phyloP scores from a whole-genome alignment of 345 rosid genomes.

The Anacardium occidentale region DNA sequence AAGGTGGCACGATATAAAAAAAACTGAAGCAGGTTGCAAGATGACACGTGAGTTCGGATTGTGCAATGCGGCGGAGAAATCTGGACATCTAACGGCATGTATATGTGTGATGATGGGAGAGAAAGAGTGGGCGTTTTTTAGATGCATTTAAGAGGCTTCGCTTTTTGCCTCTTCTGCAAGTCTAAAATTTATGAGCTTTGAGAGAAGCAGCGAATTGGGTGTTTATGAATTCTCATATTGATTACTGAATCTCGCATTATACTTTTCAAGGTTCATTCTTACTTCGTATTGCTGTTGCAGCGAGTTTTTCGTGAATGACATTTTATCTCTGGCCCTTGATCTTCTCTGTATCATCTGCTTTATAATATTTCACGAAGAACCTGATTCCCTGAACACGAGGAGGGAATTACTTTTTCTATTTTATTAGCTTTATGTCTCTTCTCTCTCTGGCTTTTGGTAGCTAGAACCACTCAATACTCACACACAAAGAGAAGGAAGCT shows the following conservation, averaged over 20 bases:
- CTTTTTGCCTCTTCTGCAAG: constrained; percentile 46
- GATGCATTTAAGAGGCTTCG: constrained; percentile 47
- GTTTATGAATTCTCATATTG: no score
- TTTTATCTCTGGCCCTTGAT: not conserved
- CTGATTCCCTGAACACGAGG: constrained; percentile 82
- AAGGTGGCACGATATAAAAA: not conserved
- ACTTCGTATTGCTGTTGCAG: not conserved
- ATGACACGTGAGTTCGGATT: constrained; percentile 21
- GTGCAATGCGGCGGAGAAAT: not conserved
- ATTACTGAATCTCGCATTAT: no score
- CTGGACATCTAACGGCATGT: constrained; percentile 28
- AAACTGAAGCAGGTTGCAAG: not conserved
- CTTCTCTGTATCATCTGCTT: constrained; percentile 22
- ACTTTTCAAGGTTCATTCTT: not conserved
- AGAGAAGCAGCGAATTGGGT: constrained; percentile 11
- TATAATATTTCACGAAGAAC: constrained; percentile 55
- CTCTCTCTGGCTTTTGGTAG: not conserved
- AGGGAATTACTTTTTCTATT: constrained; percentile 40
- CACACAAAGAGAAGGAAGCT: constrained; percentile 20
- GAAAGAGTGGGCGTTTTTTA: constrained; percentile 26
- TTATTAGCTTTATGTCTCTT: constrained; percentile 14
- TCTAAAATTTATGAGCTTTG: constrained; percentile 18
- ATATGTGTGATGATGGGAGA: not conserved
- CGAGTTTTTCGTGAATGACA: no score
- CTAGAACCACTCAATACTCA: constrained; percentile 14